phyloP scores from a whole-genome alignment of 352 stramenopile species.

The Vaucheria bursata region DNA sequence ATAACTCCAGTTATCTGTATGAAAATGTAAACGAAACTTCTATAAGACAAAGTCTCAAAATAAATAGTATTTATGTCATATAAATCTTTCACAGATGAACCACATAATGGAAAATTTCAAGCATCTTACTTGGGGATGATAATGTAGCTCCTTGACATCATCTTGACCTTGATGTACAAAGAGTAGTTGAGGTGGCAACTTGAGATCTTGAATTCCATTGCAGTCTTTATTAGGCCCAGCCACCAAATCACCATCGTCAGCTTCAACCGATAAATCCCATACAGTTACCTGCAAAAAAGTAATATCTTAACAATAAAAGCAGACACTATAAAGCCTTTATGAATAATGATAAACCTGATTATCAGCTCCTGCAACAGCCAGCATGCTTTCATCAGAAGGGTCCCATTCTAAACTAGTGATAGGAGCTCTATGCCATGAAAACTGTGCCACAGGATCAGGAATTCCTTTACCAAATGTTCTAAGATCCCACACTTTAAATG shows the following conservation, averaged over 20 bases:
- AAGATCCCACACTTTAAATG: slow-evolving; percentile 93
- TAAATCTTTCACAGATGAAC: no score
- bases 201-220: slow-evolving; percentile 45
- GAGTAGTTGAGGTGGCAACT: slow-evolving; percentile 74
- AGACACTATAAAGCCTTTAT: background rate
- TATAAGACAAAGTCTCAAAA: no score
- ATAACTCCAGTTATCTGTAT: slow-evolving; percentile 37
- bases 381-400: slow-evolving; percentile 95
- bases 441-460: slow-evolving; percentile 38
- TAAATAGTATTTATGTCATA: no score
- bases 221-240: slow-evolving; percentile 42
- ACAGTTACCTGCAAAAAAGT: slow-evolving; percentile 54
- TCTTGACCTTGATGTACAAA: slow-evolving; percentile 98
- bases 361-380: slow-evolving; percentile 83
- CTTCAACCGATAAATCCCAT: slow-evolving; percentile 98
- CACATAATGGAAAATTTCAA: no score
- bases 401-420: slow-evolving; percentile 98
- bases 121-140: slow-evolving; percentile 97
- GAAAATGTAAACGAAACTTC: background rate
- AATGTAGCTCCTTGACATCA: slow-evolving; percentile 98
- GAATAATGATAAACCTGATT: slow-evolving; percentile 75
- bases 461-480: slow-evolving; percentile 64
- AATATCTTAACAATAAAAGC: slow-evolving; percentile 9
- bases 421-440: slow-evolving; percentile 57
- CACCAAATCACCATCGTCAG: slow-evolving; percentile 71